Percentiles rank a stretch among this genome's conserved stretches.
Evolutionary conservation across 306 rosid species (phyloP).

Genomic region (Acacia crassicarpa): DNA sequence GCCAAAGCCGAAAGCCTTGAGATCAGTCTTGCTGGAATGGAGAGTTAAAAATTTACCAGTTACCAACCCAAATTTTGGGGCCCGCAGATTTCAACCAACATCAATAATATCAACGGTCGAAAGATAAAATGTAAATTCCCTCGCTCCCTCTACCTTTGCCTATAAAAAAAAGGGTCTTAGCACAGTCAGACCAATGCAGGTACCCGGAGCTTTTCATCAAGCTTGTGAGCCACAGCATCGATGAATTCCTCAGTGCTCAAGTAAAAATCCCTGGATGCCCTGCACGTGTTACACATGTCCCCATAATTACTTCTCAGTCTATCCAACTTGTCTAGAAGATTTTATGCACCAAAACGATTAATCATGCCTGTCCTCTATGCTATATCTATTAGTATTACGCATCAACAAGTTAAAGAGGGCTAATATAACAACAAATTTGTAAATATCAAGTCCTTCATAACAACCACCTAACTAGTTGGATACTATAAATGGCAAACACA

Average conservation of each 20-base stretch:
- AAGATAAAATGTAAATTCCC: background rate
- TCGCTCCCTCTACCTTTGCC: background rate
- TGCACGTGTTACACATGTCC: constrained; percentile 35
- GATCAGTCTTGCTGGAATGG: background rate
- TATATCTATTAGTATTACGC: background rate
- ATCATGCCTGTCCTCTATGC: background rate
- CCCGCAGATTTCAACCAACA: background rate
- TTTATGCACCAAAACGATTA: background rate
- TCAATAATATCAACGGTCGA: background rate
- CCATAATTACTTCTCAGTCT: constrained; percentile 9
- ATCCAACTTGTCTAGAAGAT: background rate
- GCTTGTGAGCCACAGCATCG: constrained; percentile 74
- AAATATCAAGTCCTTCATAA: background rate
- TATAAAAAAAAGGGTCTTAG: background rate
- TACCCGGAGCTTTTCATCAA: constrained; percentile 53
- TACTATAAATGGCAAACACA: background rate
- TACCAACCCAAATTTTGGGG: background rate
- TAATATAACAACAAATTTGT: background rate
- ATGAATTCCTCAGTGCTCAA: constrained; percentile 87
- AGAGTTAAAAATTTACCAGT: background rate
- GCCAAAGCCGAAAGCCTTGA: background rate
- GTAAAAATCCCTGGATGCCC: constrained; percentile 81
- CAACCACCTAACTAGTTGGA: background rate
- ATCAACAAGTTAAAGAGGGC: background rate
- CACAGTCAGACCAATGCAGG: constrained; percentile 45